Conservation (phyloP, 257 asterid genomes). For the Salvia miltiorrhiza region DNA sequence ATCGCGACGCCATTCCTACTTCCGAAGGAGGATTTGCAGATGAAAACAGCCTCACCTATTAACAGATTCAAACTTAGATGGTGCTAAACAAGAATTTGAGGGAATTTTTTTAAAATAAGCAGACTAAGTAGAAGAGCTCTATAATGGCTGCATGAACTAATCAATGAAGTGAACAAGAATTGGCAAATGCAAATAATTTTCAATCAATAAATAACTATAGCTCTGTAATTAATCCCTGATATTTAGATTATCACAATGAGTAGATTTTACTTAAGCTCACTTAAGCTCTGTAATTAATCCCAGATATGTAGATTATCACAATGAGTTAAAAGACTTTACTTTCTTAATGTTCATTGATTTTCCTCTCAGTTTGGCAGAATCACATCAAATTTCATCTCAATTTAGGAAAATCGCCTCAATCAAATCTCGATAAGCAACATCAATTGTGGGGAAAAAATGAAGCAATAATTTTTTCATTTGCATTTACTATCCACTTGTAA, state of each 20-base stretch:
- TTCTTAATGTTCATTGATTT: not conserved
- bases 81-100: no score
- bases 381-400: no score
- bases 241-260: no score
- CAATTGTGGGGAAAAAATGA: no score
- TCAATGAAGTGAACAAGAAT: not conserved
- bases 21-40: not conserved
- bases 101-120: not conserved
- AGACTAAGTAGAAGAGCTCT: no score
- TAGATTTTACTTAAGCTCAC: no score
- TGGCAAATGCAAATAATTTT: not conserved
- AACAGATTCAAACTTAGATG: not conserved
- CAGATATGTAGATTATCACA: no score
- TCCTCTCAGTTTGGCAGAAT: not conserved
- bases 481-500: not conserved
- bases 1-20: not conserved
- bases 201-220: not conserved
- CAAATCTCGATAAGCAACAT: not conserved
- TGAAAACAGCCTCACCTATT: conserved; percentile 11
- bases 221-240: not conserved
- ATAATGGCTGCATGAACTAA: no score
- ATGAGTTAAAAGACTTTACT: no score
- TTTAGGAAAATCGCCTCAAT: not conserved
- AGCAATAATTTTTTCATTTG: no score
- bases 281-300: no score